phyloP scores from a whole-genome alignment of 1,284 basidiomycete genomes.

The Caloboletus firmus region DNA sequence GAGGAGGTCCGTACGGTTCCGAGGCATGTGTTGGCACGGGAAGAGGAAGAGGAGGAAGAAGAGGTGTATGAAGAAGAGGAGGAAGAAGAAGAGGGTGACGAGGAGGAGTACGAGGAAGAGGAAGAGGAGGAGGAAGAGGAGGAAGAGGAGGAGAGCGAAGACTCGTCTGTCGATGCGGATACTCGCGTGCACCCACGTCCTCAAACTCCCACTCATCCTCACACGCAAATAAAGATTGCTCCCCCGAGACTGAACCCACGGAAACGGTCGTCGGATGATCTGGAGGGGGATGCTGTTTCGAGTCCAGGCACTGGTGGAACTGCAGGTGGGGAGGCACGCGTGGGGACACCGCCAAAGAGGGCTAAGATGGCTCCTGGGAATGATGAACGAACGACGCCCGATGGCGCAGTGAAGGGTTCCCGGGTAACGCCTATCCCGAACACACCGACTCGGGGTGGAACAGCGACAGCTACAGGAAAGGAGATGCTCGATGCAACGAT shows the following conservation, averaged over 20 bases:
- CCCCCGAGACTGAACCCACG: conserved; percentile 30
- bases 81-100: conserved; percentile 14
- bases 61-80: conserved; percentile 24
- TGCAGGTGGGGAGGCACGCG: conserved; percentile 10
- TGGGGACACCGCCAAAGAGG: conserved; percentile 33
- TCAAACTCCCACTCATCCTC: neutral
- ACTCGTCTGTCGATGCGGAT: conserved; percentile 13
- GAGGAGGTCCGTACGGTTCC: conserved; percentile 25
- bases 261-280: conserved; percentile 35
- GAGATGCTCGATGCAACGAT: neutral
- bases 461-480: neutral
- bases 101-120: conserved; percentile 13
- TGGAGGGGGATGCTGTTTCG: conserved; percentile 21
- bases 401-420: neutral
- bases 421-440: neutral
- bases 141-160: conserved; percentile 31
- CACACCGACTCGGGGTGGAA: conserved; percentile 1
- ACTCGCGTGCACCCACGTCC: neutral
- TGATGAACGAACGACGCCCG: conserved; percentile 11
- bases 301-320: neutral
- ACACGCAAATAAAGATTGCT: conserved; percentile 17
- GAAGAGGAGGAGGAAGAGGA: conserved; percentile 13
- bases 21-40: conserved; percentile 16
- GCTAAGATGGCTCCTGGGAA: conserved; percentile 16
- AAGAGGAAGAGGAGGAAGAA: conserved; percentile 31